Conservation (phyloP, 1,139 yeast genomes). For the Geotrichum restrictum region DNA sequence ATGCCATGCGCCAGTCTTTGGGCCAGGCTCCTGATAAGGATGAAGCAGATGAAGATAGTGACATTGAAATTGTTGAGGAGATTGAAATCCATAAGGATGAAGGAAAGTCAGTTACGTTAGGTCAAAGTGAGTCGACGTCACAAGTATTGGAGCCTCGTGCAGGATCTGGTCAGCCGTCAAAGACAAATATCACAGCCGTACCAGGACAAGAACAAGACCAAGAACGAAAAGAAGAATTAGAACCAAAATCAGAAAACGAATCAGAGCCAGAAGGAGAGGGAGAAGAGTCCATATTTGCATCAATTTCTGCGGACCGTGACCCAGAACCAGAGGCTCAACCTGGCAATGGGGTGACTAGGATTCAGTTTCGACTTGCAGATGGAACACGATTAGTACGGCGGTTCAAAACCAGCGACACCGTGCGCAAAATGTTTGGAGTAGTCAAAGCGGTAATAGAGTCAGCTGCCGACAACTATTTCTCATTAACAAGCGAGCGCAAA, state of each 20-base stretch:
- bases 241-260: conserved; percentile 7
- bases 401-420: conserved; percentile 55
- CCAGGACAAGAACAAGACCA: neutral
- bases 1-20: conserved; percentile 70
- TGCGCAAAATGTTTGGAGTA: conserved; percentile 57
- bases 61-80: conserved; percentile 15
- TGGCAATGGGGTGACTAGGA: conserved; percentile 57
- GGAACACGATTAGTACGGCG: conserved; percentile 80
- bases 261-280: conserved; percentile 26
- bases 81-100: neutral
- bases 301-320: conserved; percentile 49
- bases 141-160: too few species aligned
- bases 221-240: neutral
- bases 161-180: too few species aligned
- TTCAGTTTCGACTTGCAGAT: conserved; percentile 82
- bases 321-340: conserved; percentile 52
- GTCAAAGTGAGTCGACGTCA: too few species aligned
- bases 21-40: conserved; percentile 34
- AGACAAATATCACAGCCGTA: neutral
- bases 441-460: conserved; percentile 44
- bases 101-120: conserved; percentile 2
- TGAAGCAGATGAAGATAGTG: conserved; percentile 32
- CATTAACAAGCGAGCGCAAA: conserved; percentile 51
- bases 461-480: conserved; percentile 48
- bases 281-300: conserved; percentile 41